Base-by-base conservation (phyloP, 441 rosid species). In the Erodium trifolium region DNA sequence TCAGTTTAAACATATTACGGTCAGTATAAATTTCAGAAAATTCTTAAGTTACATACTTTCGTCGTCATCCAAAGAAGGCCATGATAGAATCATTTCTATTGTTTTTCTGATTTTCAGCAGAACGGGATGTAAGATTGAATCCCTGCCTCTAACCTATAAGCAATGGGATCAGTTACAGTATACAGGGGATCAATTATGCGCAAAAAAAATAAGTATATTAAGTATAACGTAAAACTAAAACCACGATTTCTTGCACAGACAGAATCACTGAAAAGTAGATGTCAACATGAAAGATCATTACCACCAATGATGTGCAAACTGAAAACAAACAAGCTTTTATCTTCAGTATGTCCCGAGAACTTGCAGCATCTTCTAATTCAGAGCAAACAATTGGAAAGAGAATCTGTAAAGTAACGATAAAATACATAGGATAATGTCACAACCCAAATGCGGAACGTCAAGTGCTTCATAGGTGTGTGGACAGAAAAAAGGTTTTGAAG, bases 311-410 rank as follows among this genome's bases (percentile, higher is more conserved):
- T 57, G 96, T 85, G 82, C 97, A 91, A 71, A 87, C 72, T 68
- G 97, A 82, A 78, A 93, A 93, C 55, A 93, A 77, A 83, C 92
- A 87, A 80, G 96, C 84, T 78, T 86, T 89, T 49, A 91, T 86
- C 82, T 72, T 87, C 71, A 79, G 72, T 66, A 76, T 75, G 78
- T 91, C 92, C 71, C 31, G 82, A 63, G 75, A 72, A 71, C 49
- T 72, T n/a, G 77, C 77, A 41, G 88, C 88, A 67, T 75, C 75
- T 73, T 84, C 79, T 71, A 93, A 80, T 68, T 83, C 76, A 59
- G 77, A 69, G 49, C 76, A 72, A 79, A 84, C 85, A 78, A 79
- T 67, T 67, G 97, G 92, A 75, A 86, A 81, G 37, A 93, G 85
- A 78, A 87, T 92, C 99, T 93, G 77, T 68, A 72, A 64, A 60